These are phyloP conservation scores for Fonsecaea multimorphosa DNA, from an alignment of 2,329 filamentous ascomycete species.

Conservation along the genomic window DNA sequence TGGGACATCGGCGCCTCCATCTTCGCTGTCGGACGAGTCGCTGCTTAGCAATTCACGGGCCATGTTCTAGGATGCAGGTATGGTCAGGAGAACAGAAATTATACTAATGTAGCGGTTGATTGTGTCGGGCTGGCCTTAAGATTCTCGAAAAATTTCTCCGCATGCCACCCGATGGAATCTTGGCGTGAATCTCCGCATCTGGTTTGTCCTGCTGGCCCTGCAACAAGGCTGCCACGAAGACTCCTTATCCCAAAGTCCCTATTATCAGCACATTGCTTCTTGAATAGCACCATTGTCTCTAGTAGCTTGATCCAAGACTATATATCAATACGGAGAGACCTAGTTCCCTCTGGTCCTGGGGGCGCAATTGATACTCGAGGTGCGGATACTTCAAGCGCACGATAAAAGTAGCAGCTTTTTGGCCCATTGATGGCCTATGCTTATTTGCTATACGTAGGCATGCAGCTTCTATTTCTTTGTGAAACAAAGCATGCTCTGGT, in stretches of 20 bases:
- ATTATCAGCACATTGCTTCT: not conserved
- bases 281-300: no score
- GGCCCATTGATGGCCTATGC: no score
- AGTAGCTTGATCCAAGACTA: no score
- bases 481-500: no score
- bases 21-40: slow-evolving; percentile 49
- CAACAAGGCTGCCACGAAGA: not conserved
- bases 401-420: no score
- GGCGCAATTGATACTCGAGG: no score
- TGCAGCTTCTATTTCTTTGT: no score
- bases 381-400: no score
- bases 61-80: slow-evolving; percentile 22
- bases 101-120: not conserved
- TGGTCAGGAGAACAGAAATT: not conserved
- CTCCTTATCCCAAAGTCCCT: not conserved
- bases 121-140: not conserved
- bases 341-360: no score
- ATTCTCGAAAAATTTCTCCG: slow-evolving; percentile 14
- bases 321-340: no score
- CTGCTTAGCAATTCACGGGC: slow-evolving; percentile 44
- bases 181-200: slow-evolving; percentile 8
- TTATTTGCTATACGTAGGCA: no score
- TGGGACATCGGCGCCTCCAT: slow-evolving; percentile 47
- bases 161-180: slow-evolving; percentile 7
- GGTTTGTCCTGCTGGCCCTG: not conserved